phyloP scores from a whole-genome alignment of 2,329 filamentous ascomycete species.

The Atkinsonella texensis region DNA sequence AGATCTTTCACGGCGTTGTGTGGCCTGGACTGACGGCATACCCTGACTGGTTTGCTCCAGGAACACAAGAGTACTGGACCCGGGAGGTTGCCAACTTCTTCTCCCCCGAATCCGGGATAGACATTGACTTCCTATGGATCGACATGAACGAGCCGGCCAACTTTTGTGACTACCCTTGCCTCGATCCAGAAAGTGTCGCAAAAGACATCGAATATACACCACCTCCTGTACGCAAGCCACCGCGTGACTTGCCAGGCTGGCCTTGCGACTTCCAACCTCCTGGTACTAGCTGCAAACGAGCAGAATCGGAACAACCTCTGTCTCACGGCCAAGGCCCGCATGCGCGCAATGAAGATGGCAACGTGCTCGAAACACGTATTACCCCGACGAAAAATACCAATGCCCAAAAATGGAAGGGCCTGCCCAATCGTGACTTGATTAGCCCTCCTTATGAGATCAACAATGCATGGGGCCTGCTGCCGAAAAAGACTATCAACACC shows the following conservation, averaged over 20 bases:
- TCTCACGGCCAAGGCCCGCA: neutral
- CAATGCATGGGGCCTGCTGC: slow-evolving; percentile 29
- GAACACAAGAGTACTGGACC: slow-evolving; percentile 56
- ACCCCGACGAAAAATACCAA: neutral
- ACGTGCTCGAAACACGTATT: neutral
- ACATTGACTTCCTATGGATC: slow-evolving; percentile 69
- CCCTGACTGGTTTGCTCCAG: slow-evolving; percentile 63
- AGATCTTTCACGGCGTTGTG: slow-evolving; percentile 51
- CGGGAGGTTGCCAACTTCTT: slow-evolving; percentile 56
- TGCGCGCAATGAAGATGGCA: neutral
- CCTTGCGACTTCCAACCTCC: slow-evolving; percentile 23
- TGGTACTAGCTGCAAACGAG: slow-evolving; percentile 9
- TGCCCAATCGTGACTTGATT: slow-evolving; percentile 11
- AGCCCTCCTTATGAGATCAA: slow-evolving; percentile 11
- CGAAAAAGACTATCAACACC: slow-evolving; percentile 51
- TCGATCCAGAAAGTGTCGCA: slow-evolving; percentile 24
- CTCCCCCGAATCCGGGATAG: slow-evolving; percentile 46
- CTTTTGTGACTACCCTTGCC: slow-evolving; percentile 18
- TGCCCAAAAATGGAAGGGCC: slow-evolving; percentile 9
- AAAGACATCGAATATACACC: slow-evolving; percentile 43
- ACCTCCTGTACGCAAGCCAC: slow-evolving; percentile 47
- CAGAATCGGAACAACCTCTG: neutral
- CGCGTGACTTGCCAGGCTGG: slow-evolving; percentile 54
- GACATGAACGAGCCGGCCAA: slow-evolving; percentile 43
- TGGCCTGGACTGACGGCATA: slow-evolving; percentile 64